Evolutionary conservation across 257 asterid genomes (phyloP).

Genomic region (Solanum commersonii): DNA sequence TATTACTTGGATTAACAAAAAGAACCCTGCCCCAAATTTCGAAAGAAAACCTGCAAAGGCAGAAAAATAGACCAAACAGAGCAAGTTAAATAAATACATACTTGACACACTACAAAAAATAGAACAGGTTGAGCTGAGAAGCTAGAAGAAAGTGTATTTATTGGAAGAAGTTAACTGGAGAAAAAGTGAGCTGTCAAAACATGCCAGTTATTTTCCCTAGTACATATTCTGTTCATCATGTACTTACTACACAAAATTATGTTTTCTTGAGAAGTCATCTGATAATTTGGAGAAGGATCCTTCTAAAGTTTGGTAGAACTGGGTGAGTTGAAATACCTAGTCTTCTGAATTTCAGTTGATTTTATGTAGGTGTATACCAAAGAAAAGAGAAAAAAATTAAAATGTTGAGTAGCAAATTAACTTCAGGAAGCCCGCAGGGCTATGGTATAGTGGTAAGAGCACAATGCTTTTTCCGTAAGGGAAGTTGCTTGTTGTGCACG

Average conservation of each 20-base stretch:
- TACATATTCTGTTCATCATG: not conserved
- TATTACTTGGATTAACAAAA: constrained; percentile 81
- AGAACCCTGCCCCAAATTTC: constrained; percentile 91
- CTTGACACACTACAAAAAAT: not conserved
- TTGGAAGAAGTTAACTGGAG: not conserved
- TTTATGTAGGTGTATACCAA: not conserved
- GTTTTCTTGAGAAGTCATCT: not conserved
- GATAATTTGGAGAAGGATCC: not conserved
- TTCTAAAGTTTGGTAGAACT: not conserved
- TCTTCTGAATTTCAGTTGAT: not conserved
- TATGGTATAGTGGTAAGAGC: not conserved
- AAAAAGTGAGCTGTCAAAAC: not conserved
- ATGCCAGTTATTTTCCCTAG: not conserved
- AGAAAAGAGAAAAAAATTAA: not conserved
- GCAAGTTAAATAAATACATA: not conserved
- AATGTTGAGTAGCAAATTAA: not conserved
- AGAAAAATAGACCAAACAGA: constrained; percentile 1
- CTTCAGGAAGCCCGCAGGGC: not conserved
- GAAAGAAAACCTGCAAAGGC: constrained; percentile 62
- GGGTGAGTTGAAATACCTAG: not conserved
- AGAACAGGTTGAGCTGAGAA: not conserved
- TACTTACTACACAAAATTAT: not conserved
- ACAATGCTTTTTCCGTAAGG: not conserved
- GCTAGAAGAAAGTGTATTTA: not conserved
- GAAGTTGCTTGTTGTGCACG: not conserved